A percentile compares a stretch with the other conserved stretches of the same genome.
These are phyloP conservation scores for Fragaria vesca DNA, from an alignment of 306 rosid species.

Conservation along the genomic window DNA sequence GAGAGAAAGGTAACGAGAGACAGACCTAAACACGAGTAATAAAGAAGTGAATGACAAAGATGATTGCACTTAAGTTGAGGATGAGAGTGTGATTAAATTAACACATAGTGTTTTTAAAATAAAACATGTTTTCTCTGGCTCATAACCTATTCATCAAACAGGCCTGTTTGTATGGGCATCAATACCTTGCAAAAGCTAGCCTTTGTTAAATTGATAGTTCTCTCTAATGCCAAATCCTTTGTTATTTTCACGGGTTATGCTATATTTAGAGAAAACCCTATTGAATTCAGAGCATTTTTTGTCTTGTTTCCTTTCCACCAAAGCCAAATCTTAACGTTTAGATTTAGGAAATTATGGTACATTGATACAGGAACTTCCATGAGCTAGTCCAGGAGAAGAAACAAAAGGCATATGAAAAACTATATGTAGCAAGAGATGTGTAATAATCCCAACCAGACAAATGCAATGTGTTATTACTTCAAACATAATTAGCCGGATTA, in stretches of 20 bases:
- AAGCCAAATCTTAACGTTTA: constrained; percentile 17
- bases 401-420: constrained; percentile 28
- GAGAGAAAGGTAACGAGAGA: constrained; percentile 1
- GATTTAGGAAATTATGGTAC: constrained; percentile 19
- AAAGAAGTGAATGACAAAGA: constrained; percentile 2
- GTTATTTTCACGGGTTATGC: constrained; percentile 1
- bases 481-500: constrained; percentile 15
- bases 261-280: not conserved
- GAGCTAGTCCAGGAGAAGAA: constrained; percentile 44
- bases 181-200: not conserved
- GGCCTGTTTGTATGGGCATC: constrained; percentile 16
- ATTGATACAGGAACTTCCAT: constrained; percentile 32
- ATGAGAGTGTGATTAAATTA: constrained; percentile 5
- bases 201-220: not conserved
- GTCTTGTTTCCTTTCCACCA: not conserved
- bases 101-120: not conserved
- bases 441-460: constrained; percentile 35
- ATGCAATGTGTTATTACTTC: constrained; percentile 30
- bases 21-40: constrained; percentile 23
- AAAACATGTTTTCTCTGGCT: constrained; percentile 2
- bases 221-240: not conserved
- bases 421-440: constrained; percentile 24
- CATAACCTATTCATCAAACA: constrained; percentile 21
- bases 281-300: constrained; percentile 11
- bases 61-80: constrained; percentile 3